These are phyloP conservation scores for Capsicum chinense DNA, from an alignment of 257 asterid species.

Conservation along the genomic window DNA sequence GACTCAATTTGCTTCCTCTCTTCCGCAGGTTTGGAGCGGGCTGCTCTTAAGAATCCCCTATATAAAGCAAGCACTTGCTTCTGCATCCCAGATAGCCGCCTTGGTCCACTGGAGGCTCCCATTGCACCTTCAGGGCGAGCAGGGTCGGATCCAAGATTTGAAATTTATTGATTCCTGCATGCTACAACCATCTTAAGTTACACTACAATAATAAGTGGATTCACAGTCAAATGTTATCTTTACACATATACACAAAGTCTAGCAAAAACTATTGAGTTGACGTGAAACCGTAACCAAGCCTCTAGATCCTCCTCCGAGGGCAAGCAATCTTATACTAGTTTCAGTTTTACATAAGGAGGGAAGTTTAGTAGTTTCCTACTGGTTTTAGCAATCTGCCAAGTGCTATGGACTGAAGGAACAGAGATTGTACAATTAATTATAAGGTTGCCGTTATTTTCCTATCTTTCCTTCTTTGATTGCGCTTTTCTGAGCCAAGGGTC, in stretches of 20 bases:
- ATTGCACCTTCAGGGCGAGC: conserved; percentile 33
- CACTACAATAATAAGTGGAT: not conserved
- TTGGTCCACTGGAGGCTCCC: conserved; percentile 64
- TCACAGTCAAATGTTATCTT: not conserved
- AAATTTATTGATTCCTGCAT: not conserved
- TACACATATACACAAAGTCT: not conserved
- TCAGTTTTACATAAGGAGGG: not conserved
- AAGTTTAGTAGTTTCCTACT: not conserved
- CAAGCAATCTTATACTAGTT: not conserved
- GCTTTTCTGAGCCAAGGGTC: not conserved
- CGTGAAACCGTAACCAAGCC: not conserved
- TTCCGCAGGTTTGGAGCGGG: conserved; percentile 70
- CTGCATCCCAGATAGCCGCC: conserved; percentile 89
- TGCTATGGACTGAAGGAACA: not conserved
- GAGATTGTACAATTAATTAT: not conserved
- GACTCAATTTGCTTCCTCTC: conserved; percentile 69
- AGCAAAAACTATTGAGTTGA: not conserved
- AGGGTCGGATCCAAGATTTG: not conserved
- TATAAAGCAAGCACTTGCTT: conserved; percentile 84
- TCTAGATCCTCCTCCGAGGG: not conserved
- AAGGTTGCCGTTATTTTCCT: not conserved
- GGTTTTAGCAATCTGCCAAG: not conserved
- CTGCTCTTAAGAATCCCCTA: conserved; percentile 81
- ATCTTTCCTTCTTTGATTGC: not conserved
- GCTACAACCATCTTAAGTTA: not conserved